phyloP scores from a whole-genome alignment of 331 rosid species.

The Quercus tomentella region DNA sequence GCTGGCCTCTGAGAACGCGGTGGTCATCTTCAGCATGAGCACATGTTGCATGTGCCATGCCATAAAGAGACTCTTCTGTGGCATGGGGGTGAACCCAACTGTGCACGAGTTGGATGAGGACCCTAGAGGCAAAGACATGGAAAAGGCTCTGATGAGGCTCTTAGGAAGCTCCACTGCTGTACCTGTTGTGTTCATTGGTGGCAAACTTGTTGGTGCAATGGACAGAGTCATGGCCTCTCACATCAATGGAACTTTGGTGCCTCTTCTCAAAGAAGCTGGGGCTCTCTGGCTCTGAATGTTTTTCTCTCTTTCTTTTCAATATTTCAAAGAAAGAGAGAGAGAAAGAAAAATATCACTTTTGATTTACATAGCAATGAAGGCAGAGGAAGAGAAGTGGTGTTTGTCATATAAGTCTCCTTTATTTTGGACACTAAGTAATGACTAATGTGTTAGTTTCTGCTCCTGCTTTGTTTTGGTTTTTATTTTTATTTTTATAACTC shows the following conservation, averaged over 20 bases:
- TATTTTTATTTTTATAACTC: background rate
- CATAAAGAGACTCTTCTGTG: conserved; percentile 45
- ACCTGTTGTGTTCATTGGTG: conserved; percentile 49
- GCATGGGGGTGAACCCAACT: conserved; percentile 48
- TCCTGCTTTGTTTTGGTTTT: background rate
- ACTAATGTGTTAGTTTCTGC: background rate
- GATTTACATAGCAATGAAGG: background rate
- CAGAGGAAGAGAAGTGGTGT: conserved; percentile 16
- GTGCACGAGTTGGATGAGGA: conserved; percentile 40
- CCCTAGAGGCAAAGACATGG: conserved; percentile 40
- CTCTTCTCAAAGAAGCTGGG: conserved; percentile 43
- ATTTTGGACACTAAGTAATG: background rate
- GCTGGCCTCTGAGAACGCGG: conserved; percentile 40
- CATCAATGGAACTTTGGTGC: conserved; percentile 41
- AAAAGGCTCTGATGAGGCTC: conserved; percentile 30
- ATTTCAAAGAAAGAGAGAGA: background rate
- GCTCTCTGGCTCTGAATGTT: conserved; percentile 13
- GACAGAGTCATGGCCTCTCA: conserved; percentile 51
- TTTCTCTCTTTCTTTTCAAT: background rate
- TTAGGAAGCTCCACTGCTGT: conserved; percentile 22
- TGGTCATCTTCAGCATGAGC: conserved; percentile 43
- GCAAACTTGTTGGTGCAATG: conserved; percentile 46
- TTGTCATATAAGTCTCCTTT: background rate
- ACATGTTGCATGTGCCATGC: conserved; percentile 57
- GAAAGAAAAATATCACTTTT: background rate